Conservation (phyloP, 176 grass and related monocot genomes). For the Cenchrus americanus region DNA sequence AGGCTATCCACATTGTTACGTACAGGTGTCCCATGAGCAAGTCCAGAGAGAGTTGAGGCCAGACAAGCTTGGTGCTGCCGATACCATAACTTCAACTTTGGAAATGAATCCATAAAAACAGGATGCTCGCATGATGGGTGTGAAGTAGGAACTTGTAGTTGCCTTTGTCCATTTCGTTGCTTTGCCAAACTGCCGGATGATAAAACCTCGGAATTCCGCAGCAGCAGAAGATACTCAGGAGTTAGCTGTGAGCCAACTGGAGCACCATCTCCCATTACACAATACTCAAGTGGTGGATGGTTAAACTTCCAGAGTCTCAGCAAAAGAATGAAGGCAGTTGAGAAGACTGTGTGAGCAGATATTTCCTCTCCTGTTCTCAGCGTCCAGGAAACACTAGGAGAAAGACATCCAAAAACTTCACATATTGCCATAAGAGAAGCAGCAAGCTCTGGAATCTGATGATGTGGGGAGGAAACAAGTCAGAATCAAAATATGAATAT, state of each 20-base stretch:
- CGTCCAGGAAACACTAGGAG: conserved; percentile 74
- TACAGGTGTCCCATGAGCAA: conserved; percentile 83
- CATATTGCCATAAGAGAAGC: conserved; percentile 92
- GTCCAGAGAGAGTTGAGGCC: conserved; percentile 93
- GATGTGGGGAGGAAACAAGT: conserved; percentile 1
- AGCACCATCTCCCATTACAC: conserved; percentile 90
- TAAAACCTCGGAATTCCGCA: conserved; percentile 73
- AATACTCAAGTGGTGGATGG: conserved; percentile 94
- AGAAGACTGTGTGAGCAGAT: conserved; percentile 85
- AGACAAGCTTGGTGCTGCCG: conserved; percentile 96
- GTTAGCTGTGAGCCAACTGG: conserved; percentile 95
- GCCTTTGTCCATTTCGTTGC: conserved; percentile 47
- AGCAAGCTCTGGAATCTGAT: conserved; percentile 91
- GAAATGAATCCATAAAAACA: conserved; percentile 95
- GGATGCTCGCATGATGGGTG: conserved; percentile 53
- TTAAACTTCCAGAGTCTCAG: conserved; percentile 99
- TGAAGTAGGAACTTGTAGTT: conserved; percentile 37
- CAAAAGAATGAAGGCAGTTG: conserved; percentile 96
- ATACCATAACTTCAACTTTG: conserved; percentile 94
- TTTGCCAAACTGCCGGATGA: conserved; percentile 40
- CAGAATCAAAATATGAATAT: conserved; percentile 40
- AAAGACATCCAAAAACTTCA: conserved; percentile 84
- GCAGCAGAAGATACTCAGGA: conserved; percentile 88
- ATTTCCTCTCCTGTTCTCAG: conserved; percentile 72
- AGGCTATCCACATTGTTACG: conserved; percentile 83